Base-by-base conservation (phyloP, 1,139 yeast species). In the Pichia sp. region DNA sequence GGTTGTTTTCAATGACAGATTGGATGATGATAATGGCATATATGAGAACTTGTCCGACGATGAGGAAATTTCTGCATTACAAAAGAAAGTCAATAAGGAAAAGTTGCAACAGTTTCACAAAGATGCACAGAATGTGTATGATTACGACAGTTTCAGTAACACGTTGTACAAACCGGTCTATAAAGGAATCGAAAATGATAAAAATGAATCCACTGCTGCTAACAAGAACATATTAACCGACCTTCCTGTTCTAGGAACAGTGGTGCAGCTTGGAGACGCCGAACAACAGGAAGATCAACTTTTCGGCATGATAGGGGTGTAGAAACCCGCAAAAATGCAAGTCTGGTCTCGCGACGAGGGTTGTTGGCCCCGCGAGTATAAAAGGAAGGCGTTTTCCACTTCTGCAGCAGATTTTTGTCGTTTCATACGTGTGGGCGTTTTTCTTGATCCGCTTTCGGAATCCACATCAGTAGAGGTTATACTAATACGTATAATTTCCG, bases 401-500 rank as follows among this genome's bases (percentile, higher is more conserved):
- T 21, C 9, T 21, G 14, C 20, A n/a, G 13, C 16, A 29, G 15
- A 6, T n/a, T 21, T 8, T 26, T 26, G 7, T n/a, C 13, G 6
- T 6, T 31, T 5, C 10, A 8, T 5, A 15, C 5, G 8, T 20
- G 6, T 18, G 9, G 4, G 4, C 8, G 8, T n/a, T 18, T n/a
- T 29, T 35, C 28, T 30, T 35, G 34, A 20, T 21, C 16, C 24
- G 19, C 18, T 42, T 38, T 47, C 40, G 34, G 41, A 44, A 25
- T 11, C 43, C 40, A 50, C 51, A 75, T 76, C 80, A 74, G 81
- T 76, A 76, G 82, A 74, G 81, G 82, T 75, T 76, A 75, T 76
- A 72, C 81, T 76, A 74, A 72, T 74, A 71, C 62, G 75, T 70
- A 67, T 65, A 56, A 66, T 75, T 49, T 47, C 45, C 21, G 47